These are phyloP conservation scores for Filosporella fistucella DNA, from an alignment of 495 filamentous ascomycete species.

Conservation along the genomic window DNA sequence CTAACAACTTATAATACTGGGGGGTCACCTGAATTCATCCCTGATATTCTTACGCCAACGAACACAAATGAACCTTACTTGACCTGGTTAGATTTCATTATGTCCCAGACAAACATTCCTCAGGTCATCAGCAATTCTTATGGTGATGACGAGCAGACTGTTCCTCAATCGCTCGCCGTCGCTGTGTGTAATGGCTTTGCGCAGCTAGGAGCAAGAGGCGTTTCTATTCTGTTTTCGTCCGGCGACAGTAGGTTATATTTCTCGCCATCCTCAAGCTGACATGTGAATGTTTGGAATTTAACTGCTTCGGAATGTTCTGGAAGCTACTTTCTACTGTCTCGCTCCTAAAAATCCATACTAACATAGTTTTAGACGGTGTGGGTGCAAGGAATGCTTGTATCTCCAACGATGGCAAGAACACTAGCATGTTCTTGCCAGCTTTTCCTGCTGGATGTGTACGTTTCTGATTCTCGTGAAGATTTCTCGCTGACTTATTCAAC, in stretches of 20 bases:
- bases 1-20: constrained; percentile 62
- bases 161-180: constrained; percentile 57
- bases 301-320: no score
- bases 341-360: no score
- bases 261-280: no score
- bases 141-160: constrained; percentile 57
- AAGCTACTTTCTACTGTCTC: no score
- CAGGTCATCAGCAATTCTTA: constrained; percentile 72
- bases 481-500: background rate
- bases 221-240: constrained; percentile 64
- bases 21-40: constrained; percentile 53
- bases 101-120: constrained; percentile 61
- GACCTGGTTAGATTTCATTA: constrained; percentile 61
- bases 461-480: background rate
- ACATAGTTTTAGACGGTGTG: no score
- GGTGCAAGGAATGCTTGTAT: constrained; percentile 48
- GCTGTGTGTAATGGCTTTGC: constrained; percentile 69
- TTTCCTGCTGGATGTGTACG: constrained; percentile 65
- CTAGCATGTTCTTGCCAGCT: constrained; percentile 55
- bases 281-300: no score
- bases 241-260: no score
- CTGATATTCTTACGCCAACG: constrained; percentile 41
- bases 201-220: constrained; percentile 65
- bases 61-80: constrained; percentile 29
- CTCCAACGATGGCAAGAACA: constrained; percentile 61